Evolutionary conservation across 306 rosid species (phyloP).

Genomic region (Betula pendula): DNA sequence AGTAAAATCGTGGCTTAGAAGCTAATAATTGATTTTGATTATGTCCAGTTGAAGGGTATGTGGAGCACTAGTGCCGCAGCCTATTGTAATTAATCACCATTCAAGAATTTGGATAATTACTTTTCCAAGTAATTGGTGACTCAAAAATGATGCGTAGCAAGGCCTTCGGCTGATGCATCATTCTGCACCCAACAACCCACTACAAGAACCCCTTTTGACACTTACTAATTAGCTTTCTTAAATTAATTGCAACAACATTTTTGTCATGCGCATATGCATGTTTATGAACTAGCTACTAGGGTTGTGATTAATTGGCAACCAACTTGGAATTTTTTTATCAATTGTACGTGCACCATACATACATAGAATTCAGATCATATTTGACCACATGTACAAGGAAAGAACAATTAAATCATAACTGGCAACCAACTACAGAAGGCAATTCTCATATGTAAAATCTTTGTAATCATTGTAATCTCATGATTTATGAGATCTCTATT

Average conservation of each 20-base stretch:
- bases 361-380: no score
- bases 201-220: slow-evolving; percentile 11
- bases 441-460: no score
- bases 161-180: slow-evolving; percentile 15
- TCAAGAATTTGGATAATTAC: background rate
- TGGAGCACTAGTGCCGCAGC: background rate
- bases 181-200: slow-evolving; percentile 30
- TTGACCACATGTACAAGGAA: no score
- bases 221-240: slow-evolving; percentile 4
- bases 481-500: no score
- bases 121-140: background rate
- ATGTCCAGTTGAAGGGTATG: background rate
- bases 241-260: background rate
- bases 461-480: no score
- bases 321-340: no score
- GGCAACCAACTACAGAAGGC: no score
- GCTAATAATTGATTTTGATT: background rate
- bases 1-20: background rate
- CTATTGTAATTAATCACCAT: background rate
- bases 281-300: no score
- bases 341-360: no score
- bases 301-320: no score
- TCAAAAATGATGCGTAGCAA: slow-evolving; percentile 25
- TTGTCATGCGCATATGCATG: background rate
- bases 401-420: no score